Evolutionary conservation across 495 filamentous ascomycete genomes (phyloP), one percentile per base, ranked within the genome.

Genomic region (Talaromyces ruber): DNA sequence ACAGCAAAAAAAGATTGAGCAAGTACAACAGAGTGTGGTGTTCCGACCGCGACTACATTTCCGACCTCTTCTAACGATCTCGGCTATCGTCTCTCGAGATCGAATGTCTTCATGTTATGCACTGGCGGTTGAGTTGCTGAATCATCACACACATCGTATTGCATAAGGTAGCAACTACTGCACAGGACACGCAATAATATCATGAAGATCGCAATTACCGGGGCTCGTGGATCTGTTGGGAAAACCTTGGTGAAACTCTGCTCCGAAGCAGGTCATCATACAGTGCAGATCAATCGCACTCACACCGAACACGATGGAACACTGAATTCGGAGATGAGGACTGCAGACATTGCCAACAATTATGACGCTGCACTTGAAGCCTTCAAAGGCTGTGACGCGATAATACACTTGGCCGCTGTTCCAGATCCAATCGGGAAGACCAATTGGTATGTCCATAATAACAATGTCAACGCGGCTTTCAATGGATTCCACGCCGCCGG

Each of bases 181-280:
- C 16, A 5, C 51, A 54, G 24, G 18, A 54, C 4, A 47, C 9
- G 26, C 22, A 52, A 24, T 22, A 24, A 3, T 21, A 34, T 25
- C 14, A 67, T 67, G 66, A 67, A 63, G 53, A 67, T 67, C 18
- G 66, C 66, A 22, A 67, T 65, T 47, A 67, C 66, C 18, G 66
- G 66, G 45, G 66, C 66, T 18, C 63, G 66, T 39, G 66, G 66
- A 52, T 60, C 61, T 8, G 63, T 67, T 29, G 66, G 66, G 12
- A 53, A 53, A 22, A 55, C 30, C 2, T 32, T 62, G 9, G 66
- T 67, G 53, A 54, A 65, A 21, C 22, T 58, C 1, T 62, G 60
- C 18, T 37, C 63, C 21, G 53, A 61, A 2, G 58, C 53, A n/a
- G 66, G 66, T 9, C 63, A 67, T 47, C 24, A 58, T 16, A 67